These are phyloP conservation scores for Fusarium bulbicola DNA, from an alignment of 2,329 filamentous ascomycete species.

Conservation along the genomic window DNA sequence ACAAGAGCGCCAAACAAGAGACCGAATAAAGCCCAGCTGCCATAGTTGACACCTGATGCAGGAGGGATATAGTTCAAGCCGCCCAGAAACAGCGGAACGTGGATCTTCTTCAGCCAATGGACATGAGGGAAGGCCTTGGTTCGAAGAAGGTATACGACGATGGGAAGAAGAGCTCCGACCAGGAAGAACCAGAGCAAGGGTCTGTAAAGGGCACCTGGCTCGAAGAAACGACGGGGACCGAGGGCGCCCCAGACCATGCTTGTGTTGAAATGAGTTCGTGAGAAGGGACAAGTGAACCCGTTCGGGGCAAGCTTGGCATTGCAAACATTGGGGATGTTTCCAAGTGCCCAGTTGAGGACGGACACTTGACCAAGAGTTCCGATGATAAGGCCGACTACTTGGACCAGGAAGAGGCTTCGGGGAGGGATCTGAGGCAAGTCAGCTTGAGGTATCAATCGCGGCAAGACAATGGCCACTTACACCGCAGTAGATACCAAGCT, in stretches of 20 bases:
- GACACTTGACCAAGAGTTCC: constrained; percentile 56
- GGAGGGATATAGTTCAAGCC: constrained; percentile 47
- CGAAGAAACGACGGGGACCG: constrained; percentile 65
- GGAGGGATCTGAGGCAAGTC: constrained; percentile 50
- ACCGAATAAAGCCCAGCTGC: constrained; percentile 45
- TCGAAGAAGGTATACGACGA: constrained; percentile 54
- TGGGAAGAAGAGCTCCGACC: constrained; percentile 58
- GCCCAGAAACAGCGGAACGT: constrained; percentile 45
- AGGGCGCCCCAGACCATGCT: constrained; percentile 67
- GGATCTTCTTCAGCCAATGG: constrained; percentile 42
- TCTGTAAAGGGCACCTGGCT: constrained; percentile 58
- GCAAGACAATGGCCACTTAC: neutral
- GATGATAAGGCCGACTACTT: constrained; percentile 55
- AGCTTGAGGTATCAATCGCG: neutral
- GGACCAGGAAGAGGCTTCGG: constrained; percentile 54
- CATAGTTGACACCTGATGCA: constrained; percentile 47
- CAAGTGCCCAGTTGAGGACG: constrained; percentile 48
- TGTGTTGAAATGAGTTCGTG: constrained; percentile 58
- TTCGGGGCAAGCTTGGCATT: constrained; percentile 50
- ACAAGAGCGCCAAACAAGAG: constrained; percentile 42
- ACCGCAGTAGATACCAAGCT: constrained; percentile 54
- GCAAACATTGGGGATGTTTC: constrained; percentile 62
- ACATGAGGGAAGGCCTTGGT: constrained; percentile 34
- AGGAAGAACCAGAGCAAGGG: constrained; percentile 64
- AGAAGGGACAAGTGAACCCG: constrained; percentile 55